Base-by-base conservation (phyloP, 78 protist genomes). In the Dictyostelium intermedium region DNA sequence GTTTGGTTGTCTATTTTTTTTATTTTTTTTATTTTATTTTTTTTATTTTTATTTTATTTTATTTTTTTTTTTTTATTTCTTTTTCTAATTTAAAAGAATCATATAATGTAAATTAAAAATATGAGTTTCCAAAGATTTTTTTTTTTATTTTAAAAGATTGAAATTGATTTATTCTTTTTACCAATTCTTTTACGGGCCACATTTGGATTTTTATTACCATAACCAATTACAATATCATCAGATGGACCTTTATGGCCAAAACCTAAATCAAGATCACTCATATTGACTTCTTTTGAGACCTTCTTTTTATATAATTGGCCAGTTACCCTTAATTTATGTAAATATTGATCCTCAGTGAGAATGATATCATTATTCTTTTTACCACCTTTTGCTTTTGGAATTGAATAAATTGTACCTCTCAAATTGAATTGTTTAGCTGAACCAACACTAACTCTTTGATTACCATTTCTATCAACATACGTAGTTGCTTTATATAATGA, bases 291-390 rank as follows among this genome's bases (percentile, higher is more conserved):
- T n/a, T 85, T 69, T 20, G 70, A 27, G 18, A 37, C 82, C 6
- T 79, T 83, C 84, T 95, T 84, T 35, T 53, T 43, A 77, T 63
- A 82, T 23, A 27, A 73, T 27, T 56, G 76, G 18, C 96, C 91
- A 7, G 96, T 85, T 23, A 61, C 79, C 37, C 56, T 92, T 8
- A 80, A 35, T 56, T 72, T 74, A 82, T 83, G 91, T 82, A 89
- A 74, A 37, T 74, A 56, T 66, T 97, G 98, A 60, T 97, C 98
- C 66, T 97, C 98, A 5, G 97, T 85, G 37, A 97, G 50, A 18
- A 97, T 82, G 34, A 95, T 56, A 80, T 97, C 95, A 27, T 39
- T 84, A 80, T 78, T 79, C 32, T 82, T 18, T 30, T 97, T 92
- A 1, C 98, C 98, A 60, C 96, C 91, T 83, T 84, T 87, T 27